Evolutionary conservation across 2,329 filamentous ascomycete species (phyloP), one percentile per base, ranked within the genome.

Genomic region (Bipolaris cookei): DNA sequence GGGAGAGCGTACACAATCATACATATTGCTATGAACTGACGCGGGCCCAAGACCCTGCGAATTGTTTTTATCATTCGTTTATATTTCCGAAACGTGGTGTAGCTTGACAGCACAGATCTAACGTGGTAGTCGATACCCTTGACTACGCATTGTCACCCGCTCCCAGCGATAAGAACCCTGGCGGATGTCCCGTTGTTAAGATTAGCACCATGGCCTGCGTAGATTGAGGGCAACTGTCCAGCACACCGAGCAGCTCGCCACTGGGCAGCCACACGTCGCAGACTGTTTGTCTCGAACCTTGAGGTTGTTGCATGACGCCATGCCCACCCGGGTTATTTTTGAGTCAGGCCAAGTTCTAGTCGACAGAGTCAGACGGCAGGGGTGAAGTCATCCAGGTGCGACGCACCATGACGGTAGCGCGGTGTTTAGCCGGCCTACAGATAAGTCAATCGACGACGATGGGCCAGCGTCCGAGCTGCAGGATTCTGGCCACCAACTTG

Each of bases 211-310:
- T 43, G 32, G 35, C 30, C 25, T 42, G 35, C 28, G 14, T 38
- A 18, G 44, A 45, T 50, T 35, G 51, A 43, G 13, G 35, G 16
- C 45, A 14, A 10, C 3, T 46, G 44, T 50, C 44, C 55, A 54
- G 42, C 55, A 49, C 44, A 57, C n/a, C 23, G 16, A 42, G 50
- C 54, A 57, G 54, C 43, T 58, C 51, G 51, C 55, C 51, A 54
- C 51, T 13, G 39, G 32, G 38, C 41, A 58, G 55, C 51, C 51
- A 58, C 55, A 58, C 32, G 55, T 58, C 51, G 42, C 55, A 58
- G 41, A 21, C 30, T 39, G 38, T 45, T 23, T 48, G 30, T 38
- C 41, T 51, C 47, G 20, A 56, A 28, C 42, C 32, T 52, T 25
- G 37, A 42, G 37, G 28, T 42, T 54, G 49, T 18, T 50, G 45